Conservation (phyloP, 768 basidiomycete species). For the Cyclocybe cylindracea region DNA sequence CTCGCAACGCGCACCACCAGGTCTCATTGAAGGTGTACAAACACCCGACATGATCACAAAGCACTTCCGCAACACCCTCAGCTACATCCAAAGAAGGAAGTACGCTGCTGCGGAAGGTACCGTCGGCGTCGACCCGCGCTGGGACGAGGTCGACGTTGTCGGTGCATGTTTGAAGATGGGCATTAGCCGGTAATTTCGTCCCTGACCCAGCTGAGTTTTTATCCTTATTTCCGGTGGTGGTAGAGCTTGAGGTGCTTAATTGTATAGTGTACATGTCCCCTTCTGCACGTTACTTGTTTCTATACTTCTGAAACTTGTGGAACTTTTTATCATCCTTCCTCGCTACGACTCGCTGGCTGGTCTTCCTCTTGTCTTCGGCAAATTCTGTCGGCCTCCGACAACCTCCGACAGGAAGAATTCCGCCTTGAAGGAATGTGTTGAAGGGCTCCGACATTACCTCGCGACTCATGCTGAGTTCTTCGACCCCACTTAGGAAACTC, state of each 20-base stretch:
- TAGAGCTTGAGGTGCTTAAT: background rate
- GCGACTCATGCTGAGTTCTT: too few species aligned
- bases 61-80: conserved; percentile 91
- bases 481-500: too few species aligned
- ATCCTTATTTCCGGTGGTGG: background rate
- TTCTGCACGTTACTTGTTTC: too few species aligned
- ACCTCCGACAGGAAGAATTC: too few species aligned
- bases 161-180: conserved; percentile 92
- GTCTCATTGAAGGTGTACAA: conserved; percentile 89
- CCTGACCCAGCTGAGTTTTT: background rate
- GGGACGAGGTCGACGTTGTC: conserved; percentile 87
- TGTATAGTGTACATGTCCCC: too few species aligned
- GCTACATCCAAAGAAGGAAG: conserved; percentile 82
- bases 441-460: too few species aligned
- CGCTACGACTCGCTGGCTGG: too few species aligned
- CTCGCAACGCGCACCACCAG: conserved; percentile 82
- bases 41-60: conserved; percentile 92
- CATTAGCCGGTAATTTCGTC: conserved; percentile 47
- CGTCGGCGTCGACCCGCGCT: conserved; percentile 51
- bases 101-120: conserved; percentile 41
- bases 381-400: too few species aligned
- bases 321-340: too few species aligned
- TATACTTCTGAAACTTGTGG: too few species aligned
- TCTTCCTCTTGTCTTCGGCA: too few species aligned
- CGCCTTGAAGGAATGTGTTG: too few species aligned